Percentiles rank a stretch among this genome's conserved stretches.
These are phyloP conservation scores for Backusella tarrabulga DNA, from an alignment of 192 early-diverging fungal species.

Conservation along the genomic window DNA sequence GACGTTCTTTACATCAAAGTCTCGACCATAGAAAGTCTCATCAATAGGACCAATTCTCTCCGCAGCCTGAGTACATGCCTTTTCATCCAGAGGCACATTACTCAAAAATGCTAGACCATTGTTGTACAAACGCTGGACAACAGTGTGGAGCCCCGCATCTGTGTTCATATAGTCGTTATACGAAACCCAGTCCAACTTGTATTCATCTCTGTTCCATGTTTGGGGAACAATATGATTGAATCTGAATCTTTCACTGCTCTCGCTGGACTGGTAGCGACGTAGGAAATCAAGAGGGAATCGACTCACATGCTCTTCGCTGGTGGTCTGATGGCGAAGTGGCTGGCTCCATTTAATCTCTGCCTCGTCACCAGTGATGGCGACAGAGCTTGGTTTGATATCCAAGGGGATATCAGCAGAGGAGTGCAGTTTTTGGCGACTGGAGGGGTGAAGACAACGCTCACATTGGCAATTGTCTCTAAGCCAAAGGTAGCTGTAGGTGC, in stretches of 20 bases:
- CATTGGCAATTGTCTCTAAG: constrained; percentile 63
- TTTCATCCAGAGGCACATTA: constrained; percentile 58
- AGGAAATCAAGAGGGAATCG: constrained; percentile 37
- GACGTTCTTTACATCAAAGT: constrained; percentile 77
- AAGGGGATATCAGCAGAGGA: constrained; percentile 49
- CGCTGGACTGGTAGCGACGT: constrained; percentile 16
- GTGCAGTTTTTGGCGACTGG: constrained; percentile 57
- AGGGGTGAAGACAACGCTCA: constrained; percentile 53
- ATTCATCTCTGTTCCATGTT: constrained; percentile 42
- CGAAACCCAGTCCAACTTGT: constrained; percentile 44
- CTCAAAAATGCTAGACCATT: constrained; percentile 70
- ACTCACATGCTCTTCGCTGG: constrained; percentile 36
- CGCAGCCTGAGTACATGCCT: constrained; percentile 56
- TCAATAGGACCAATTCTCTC: constrained; percentile 65
- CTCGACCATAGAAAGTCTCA: constrained; percentile 75
- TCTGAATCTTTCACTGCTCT: constrained; percentile 15
- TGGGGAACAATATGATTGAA: constrained; percentile 33
- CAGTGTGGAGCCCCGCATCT: constrained; percentile 46
- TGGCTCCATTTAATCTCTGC: constrained; percentile 50
- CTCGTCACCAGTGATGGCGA: constrained; percentile 22
- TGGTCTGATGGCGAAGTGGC: constrained; percentile 36
- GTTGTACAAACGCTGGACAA: constrained; percentile 57
- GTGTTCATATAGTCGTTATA: constrained; percentile 61
- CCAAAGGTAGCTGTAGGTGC: constrained; percentile 45
- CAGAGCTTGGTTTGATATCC: constrained; percentile 36